Base-by-base conservation (phyloP, 805 yeast species). In the Nakazawaea pomicola region DNA sequence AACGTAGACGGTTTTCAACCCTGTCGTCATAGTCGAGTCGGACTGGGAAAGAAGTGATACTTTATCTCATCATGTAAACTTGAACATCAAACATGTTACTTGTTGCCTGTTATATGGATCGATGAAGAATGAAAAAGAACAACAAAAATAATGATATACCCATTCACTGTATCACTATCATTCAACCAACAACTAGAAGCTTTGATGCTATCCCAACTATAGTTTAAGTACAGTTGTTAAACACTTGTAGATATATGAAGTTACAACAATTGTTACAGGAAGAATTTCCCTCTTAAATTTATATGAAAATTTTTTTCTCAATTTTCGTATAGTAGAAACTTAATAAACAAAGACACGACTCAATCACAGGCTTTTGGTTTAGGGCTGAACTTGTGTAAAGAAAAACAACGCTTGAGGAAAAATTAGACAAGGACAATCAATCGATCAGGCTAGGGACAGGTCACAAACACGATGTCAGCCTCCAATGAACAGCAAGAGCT, bases 11-110 rank as follows among this genome's bases (percentile, higher is more conserved):
- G 56, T 68, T 73, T 58, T 74, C 76, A 71, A 74, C 88, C 89
- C 73, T 78, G 79, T 83, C 90, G 88, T 83, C 93, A 83, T 81
- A 80, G 90, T 83, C 93, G 90, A 77, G 67, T 78, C 86, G 74
- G 86, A 81, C 86, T 77, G 84, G 89, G 90, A 83, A 83, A 83
- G 90, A 83, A 83, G 89, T 66, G 70, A 32, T 62, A 77, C 85
- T 73, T 40, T 42, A 37, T 42, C 45, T 42, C 45, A 42, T 42
- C 45, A 42, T 42, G 29, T 33, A 33, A 33, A 33, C 4, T 20
- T 32, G 25, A 23, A 33, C 28, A 21, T 21, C 28, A 21, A 33
- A n/a, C n/a, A n/a, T n/a, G n/a, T n/a, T n/a, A n/a, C n/a, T n/a
- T 24, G n/a, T n/a, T 24, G 28, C 10, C n/a, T 24, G 28, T 24